phyloP scores from a whole-genome alignment of 768 basidiomycete species.

The Termitomyces sp. region DNA sequence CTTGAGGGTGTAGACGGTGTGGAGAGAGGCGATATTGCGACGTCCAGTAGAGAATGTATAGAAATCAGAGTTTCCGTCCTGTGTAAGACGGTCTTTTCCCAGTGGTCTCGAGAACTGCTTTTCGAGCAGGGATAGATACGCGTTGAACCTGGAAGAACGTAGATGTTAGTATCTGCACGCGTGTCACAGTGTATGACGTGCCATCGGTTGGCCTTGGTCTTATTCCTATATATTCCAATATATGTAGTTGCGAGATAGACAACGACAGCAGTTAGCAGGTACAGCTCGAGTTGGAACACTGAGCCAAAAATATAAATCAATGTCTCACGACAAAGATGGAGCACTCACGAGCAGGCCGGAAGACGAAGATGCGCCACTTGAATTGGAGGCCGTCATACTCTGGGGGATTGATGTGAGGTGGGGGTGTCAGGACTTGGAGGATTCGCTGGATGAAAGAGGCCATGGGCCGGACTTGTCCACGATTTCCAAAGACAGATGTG shows the following conservation, averaged over 20 bases:
- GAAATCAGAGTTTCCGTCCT: slow-evolving; percentile 75
- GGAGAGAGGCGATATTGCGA: slow-evolving; percentile 68
- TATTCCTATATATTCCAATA: slow-evolving; percentile 58
- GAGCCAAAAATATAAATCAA: slow-evolving; percentile 3
- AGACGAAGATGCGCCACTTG: slow-evolving; percentile 69
- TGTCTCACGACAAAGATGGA: neutral
- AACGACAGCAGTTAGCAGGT: slow-evolving; percentile 46
- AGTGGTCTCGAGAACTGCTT: slow-evolving; percentile 72
- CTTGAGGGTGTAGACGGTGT: slow-evolving; percentile 70
- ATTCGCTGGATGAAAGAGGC: slow-evolving; percentile 27
- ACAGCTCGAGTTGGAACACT: slow-evolving; percentile 66
- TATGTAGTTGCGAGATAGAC: slow-evolving; percentile 53
- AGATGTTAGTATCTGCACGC: slow-evolving; percentile 11
- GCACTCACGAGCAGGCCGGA: slow-evolving; percentile 70
- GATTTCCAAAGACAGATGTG: neutral
- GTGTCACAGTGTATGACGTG: slow-evolving; percentile 28
- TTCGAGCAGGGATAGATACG: slow-evolving; percentile 51
- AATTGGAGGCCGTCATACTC: slow-evolving; percentile 75
- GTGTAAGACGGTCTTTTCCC: slow-evolving; percentile 42
- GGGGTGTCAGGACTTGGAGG: slow-evolving; percentile 45
- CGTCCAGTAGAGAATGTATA: slow-evolving; percentile 87
- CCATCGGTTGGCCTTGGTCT: slow-evolving; percentile 59
- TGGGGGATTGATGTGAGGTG: slow-evolving; percentile 43
- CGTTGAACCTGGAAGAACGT: slow-evolving; percentile 43
- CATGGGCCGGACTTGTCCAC: slow-evolving; percentile 11